Evolutionary conservation across 2,329 filamentous ascomycete species (phyloP).

Genomic region (Calonectria montana): DNA sequence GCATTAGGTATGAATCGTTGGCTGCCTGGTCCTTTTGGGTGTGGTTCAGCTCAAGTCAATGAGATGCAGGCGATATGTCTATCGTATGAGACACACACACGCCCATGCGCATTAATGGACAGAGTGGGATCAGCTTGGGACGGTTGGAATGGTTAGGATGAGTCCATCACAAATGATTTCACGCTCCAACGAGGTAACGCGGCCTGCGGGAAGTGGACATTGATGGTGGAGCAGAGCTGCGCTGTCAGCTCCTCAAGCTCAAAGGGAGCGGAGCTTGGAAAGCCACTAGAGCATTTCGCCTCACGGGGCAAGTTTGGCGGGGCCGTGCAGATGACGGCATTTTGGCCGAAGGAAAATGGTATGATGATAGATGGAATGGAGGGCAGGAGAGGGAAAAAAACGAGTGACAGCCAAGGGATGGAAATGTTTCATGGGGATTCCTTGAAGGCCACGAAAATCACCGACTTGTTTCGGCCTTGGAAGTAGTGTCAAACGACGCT

Average conservation of each 20-base stretch:
- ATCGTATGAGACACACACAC: conserved; percentile 5
- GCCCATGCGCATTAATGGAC: not conserved
- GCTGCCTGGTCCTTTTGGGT: not conserved
- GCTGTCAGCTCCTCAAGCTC: conserved; percentile 20
- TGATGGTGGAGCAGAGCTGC: conserved; percentile 19
- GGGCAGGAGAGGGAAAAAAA: not conserved
- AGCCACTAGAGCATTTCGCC: conserved; percentile 20
- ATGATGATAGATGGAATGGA: not conserved
- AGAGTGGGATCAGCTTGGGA: not conserved
- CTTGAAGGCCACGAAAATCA: not conserved
- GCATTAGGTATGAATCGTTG: not conserved
- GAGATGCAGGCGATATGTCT: not conserved
- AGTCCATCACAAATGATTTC: not conserved
- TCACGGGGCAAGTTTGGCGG: conserved; percentile 20
- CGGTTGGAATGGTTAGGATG: not conserved
- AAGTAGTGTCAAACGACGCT: conserved; percentile 8
- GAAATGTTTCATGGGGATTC: conserved; percentile 9
- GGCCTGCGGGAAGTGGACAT: conserved; percentile 11
- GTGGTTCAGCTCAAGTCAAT: not conserved
- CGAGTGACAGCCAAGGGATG: not conserved
- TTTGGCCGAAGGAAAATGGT: not conserved
- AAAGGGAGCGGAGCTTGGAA: conserved; percentile 3
- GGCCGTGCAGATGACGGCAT: conserved; percentile 9
- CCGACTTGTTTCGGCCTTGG: conserved; percentile 12
- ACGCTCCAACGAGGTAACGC: not conserved